phyloP scores from a whole-genome alignment of 805 yeast species.

The Saccharomycopsis capsularis region DNA sequence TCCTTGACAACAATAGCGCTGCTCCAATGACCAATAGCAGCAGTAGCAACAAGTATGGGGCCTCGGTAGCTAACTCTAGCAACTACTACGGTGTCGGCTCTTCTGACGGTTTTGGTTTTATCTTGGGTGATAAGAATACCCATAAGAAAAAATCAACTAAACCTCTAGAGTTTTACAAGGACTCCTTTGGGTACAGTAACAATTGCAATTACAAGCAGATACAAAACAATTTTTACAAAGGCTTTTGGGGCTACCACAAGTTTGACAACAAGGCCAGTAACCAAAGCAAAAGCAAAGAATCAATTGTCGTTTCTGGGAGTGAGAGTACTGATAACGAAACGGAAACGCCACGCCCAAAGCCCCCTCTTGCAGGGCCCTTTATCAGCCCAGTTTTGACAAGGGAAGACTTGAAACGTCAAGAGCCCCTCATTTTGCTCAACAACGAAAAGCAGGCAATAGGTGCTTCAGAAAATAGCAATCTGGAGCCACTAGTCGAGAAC shows the following conservation, averaged over 20 bases:
- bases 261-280: neutral
- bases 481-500: neutral
- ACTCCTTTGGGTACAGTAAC: constrained; percentile 13
- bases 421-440: neutral
- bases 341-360: neutral
- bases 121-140: neutral
- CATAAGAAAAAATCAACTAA: neutral
- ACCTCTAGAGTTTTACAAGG: constrained; percentile 19
- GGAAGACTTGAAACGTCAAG: neutral
- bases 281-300: neutral
- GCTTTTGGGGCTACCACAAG: constrained; percentile 11
- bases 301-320: neutral
- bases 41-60: too few species aligned
- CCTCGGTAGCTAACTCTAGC: neutral
- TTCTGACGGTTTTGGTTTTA: neutral
- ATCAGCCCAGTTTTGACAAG: neutral
- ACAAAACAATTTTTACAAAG: constrained; percentile 6
- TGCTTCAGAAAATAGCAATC: neutral
- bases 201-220: constrained; percentile 13
- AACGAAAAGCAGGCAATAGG: neutral
- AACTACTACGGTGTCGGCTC: neutral
- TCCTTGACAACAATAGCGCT: neutral
- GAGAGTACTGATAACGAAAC: too few species aligned
- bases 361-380: too few species aligned
- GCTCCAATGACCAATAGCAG: neutral